These are phyloP conservation scores for Malania oleifera DNA, from an alignment of 164 flowering plant species.

Conservation along the genomic window DNA sequence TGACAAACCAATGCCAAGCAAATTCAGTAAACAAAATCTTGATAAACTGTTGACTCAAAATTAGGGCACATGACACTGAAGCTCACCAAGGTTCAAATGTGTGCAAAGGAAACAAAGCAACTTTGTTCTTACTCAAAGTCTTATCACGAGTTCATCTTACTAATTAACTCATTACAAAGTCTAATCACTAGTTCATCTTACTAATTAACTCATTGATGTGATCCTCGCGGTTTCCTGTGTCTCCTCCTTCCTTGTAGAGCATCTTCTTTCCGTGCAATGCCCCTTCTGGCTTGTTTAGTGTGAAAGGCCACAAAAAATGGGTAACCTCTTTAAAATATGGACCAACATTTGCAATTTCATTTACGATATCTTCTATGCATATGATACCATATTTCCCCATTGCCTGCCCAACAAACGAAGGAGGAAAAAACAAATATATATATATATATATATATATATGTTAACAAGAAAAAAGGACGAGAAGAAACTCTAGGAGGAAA, in stretches of 20 bases:
- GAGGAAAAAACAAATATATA: not conserved
- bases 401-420: constrained; percentile 34
- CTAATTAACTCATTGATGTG: constrained; percentile 59
- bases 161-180: constrained; percentile 65
- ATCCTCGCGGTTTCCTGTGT: constrained; percentile 69
- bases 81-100: no score
- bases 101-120: no score
- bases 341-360: constrained; percentile 66
- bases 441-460: not conserved
- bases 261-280: constrained; percentile 47
- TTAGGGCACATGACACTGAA: no score
- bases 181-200: constrained; percentile 77
- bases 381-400: constrained; percentile 62
- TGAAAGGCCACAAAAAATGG: constrained; percentile 64
- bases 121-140: no score
- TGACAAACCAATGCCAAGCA: no score
- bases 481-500: not conserved
- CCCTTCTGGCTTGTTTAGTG: constrained; percentile 58
- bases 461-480: not conserved
- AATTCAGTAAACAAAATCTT: no score
- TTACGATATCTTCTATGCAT: constrained; percentile 75
- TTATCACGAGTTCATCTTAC: constrained; percentile 73
- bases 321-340: constrained; percentile 67
- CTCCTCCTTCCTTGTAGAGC: constrained; percentile 65
- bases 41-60: no score